Evolutionary conservation across 169 alveolate species (phyloP).

Genomic region (Theileria luwenshuni): DNA sequence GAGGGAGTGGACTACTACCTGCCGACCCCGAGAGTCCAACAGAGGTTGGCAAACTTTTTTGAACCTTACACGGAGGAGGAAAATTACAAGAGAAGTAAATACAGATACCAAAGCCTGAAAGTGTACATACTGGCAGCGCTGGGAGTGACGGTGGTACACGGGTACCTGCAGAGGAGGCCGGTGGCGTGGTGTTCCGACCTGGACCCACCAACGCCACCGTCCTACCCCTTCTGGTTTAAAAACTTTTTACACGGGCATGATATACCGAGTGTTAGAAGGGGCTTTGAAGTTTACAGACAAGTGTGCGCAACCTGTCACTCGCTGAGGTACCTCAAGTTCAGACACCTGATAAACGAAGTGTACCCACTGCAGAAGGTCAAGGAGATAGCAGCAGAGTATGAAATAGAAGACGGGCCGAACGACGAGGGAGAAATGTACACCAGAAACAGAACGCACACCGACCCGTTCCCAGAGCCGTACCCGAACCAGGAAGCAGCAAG

Average conservation of each 20-base stretch:
- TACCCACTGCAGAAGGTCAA: conserved; percentile 84
- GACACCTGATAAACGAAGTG: conserved; percentile 83
- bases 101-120: conserved; percentile 80
- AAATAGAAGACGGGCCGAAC: conserved; percentile 86
- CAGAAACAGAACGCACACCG: conserved; percentile 84
- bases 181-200: conserved; percentile 86
- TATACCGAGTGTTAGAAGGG: conserved; percentile 84
- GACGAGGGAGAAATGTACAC: conserved; percentile 87
- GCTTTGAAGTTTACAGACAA: conserved; percentile 86
- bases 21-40: conserved; percentile 76
- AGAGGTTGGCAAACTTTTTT: conserved; percentile 79
- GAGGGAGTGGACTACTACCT: conserved; percentile 84
- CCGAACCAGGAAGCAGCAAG: conserved; percentile 92
- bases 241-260: conserved; percentile 85
- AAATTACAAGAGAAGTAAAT: conserved; percentile 74
- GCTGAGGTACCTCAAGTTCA: conserved; percentile 82
- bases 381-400: conserved; percentile 86
- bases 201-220: conserved; percentile 85
- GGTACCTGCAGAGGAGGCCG: conserved; percentile 82
- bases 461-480: conserved; percentile 85
- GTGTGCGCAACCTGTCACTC: conserved; percentile 89
- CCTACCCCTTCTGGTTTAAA: conserved; percentile 87
- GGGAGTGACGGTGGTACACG: conserved; percentile 82
- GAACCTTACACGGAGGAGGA: conserved; percentile 85
- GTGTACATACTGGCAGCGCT: conserved; percentile 78